Evolutionary conservation across 495 filamentous ascomycete species (phyloP).

Genomic region (Penicillium tannophilum): DNA sequence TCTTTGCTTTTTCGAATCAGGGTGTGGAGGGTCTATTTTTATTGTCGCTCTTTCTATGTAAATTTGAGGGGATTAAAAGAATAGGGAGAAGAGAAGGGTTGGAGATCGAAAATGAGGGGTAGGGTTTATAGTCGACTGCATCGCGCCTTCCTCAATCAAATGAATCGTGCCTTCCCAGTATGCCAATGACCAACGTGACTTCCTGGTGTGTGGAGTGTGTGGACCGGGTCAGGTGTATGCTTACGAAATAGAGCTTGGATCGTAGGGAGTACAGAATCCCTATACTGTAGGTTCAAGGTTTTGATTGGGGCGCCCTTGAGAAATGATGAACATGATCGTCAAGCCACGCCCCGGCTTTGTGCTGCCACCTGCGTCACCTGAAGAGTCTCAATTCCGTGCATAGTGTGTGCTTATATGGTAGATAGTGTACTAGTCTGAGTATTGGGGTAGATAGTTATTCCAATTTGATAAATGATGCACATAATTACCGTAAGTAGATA

Average conservation of each 20-base stretch:
- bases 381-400: neutral
- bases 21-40: too few species aligned
- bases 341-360: neutral
- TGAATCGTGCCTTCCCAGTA: too few species aligned
- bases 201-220: neutral
- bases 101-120: too few species aligned
- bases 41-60: too few species aligned
- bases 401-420: neutral
- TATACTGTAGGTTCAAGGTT: neutral
- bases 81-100: too few species aligned
- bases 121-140: too few species aligned
- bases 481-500: neutral
- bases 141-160: too few species aligned
- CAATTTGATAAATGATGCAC: neutral
- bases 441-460: neutral
- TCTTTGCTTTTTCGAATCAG: neutral
- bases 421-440: neutral
- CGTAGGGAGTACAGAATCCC: too few species aligned
- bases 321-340: slow-evolving; percentile 3
- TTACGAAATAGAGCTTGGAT: neutral
- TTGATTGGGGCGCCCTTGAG: neutral
- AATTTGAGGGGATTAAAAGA: too few species aligned
- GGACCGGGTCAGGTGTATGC: neutral
- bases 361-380: slow-evolving; percentile 5
- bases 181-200: too few species aligned